A percentile compares a stretch with the other conserved stretches of the same genome.
Conservation (phyloP, 2,329 filamentous ascomycete genomes). For the Fusarium sp. region DNA sequence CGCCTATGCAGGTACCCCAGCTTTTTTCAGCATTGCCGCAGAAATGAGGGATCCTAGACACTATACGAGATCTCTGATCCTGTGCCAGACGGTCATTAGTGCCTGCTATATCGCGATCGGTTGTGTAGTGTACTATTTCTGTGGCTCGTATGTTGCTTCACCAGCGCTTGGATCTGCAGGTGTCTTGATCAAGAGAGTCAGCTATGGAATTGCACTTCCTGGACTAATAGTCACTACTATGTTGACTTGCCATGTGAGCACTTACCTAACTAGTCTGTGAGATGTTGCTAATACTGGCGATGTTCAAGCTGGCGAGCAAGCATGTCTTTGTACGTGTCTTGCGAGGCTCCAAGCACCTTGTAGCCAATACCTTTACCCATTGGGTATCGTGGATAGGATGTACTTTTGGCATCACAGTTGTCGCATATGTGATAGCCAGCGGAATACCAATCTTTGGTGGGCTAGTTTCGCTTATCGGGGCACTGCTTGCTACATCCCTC, state of each 20-base stretch:
- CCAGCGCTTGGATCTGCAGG: slow-evolving; percentile 59
- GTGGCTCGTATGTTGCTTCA: slow-evolving; percentile 57
- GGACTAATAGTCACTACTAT: slow-evolving; percentile 41
- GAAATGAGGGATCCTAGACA: slow-evolving; percentile 47
- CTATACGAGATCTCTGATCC: slow-evolving; percentile 33
- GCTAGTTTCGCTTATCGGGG: slow-evolving; percentile 43
- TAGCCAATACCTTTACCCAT: slow-evolving; percentile 41
- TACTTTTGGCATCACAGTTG: slow-evolving; percentile 31
- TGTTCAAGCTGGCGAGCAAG: slow-evolving; percentile 1
- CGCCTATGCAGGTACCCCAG: slow-evolving; percentile 50
- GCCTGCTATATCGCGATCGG: slow-evolving; percentile 47
- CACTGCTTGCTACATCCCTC: slow-evolving; percentile 42
- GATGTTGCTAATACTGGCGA: not conserved
- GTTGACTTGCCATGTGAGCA: slow-evolving; percentile 41
- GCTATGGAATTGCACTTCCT: slow-evolving; percentile 50
- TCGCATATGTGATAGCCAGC: slow-evolving; percentile 42
- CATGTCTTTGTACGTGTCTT: slow-evolving; percentile 21
- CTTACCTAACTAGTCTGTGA: accelerated
- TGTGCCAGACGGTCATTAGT: slow-evolving; percentile 43
- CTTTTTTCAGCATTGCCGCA: slow-evolving; percentile 46
- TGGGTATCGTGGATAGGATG: slow-evolving; percentile 47
- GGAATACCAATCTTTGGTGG: slow-evolving; percentile 36
- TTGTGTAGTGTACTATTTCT: slow-evolving; percentile 57
- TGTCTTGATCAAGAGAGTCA: slow-evolving; percentile 52
- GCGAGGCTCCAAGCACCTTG: slow-evolving; percentile 44